These are phyloP conservation scores for Eucalyptus curtisii DNA, from an alignment of 345 rosid species.

Conservation along the genomic window DNA sequence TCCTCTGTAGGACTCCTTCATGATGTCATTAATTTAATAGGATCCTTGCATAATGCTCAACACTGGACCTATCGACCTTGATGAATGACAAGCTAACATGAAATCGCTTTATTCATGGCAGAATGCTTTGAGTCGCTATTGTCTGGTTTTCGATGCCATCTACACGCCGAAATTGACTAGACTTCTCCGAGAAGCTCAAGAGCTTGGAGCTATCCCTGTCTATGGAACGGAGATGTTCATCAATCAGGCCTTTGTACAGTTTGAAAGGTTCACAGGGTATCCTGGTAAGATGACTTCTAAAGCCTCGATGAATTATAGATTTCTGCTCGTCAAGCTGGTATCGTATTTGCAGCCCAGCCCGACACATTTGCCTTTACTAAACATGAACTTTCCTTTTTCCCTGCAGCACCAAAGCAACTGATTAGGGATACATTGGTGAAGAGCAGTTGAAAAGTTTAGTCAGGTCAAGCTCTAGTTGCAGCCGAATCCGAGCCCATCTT, in stretches of 20 bases:
- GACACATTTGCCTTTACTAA: not conserved
- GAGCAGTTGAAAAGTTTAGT: conserved; percentile 4
- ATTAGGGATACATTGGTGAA: conserved; percentile 37
- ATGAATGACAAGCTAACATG: not conserved
- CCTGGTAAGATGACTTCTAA: conserved; percentile 25
- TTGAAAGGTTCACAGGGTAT: conserved; percentile 48
- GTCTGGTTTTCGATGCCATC: conserved; percentile 44
- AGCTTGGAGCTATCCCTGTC: conserved; percentile 34
- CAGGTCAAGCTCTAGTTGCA: not conserved
- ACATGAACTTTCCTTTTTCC: not conserved
- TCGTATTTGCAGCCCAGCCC: not conserved
- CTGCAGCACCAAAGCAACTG: conserved; percentile 41
- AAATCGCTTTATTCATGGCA: not conserved
- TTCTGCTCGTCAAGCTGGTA: not conserved
- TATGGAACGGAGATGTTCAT: conserved; percentile 47
- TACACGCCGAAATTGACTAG: conserved; percentile 51
- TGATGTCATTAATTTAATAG: not conserved
- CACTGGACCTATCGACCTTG: not conserved
- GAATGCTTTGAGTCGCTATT: conserved; percentile 43
- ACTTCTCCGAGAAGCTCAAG: conserved; percentile 43
- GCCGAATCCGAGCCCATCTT: not conserved
- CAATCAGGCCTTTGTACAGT: conserved; percentile 46
- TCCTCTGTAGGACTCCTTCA: not conserved
- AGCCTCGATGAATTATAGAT: not conserved
- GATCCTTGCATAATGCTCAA: not conserved